Evolutionary conservation across 768 basidiomycete genomes (phyloP).

Genomic region (Mycena maculata): DNA sequence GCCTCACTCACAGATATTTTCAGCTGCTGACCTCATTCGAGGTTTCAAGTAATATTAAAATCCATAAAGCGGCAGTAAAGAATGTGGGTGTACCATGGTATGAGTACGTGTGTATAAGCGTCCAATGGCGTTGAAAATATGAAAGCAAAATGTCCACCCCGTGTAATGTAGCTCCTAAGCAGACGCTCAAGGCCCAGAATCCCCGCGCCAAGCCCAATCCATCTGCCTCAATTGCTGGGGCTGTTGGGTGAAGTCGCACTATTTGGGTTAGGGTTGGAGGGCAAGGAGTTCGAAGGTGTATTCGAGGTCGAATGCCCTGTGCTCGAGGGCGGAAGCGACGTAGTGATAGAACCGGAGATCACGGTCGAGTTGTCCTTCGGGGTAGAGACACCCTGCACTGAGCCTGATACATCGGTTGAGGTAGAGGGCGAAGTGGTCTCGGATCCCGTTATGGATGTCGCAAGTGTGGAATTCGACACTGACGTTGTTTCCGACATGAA

Average conservation of each 20-base stretch:
- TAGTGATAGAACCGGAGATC: not conserved
- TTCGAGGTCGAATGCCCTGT: not conserved
- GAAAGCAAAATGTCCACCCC: not conserved
- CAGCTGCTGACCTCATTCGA: constrained; percentile 16
- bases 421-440: not conserved
- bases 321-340: not conserved
- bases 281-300: not conserved
- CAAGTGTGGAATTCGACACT: not conserved
- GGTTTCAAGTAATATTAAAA: not conserved
- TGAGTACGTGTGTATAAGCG: no score
- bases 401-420: no score
- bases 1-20: not conserved
- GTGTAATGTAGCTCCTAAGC: not conserved
- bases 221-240: not conserved
- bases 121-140: no score
- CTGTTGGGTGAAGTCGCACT: not conserved
- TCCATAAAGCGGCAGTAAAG: not conserved
- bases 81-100: not conserved
- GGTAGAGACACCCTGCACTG: no score
- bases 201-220: constrained; percentile 6
- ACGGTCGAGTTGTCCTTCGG: not conserved
- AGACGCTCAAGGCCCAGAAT: constrained; percentile 6
- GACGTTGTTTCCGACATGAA: not conserved
- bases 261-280: not conserved
- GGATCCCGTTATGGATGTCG: not conserved